Conservation (phyloP, 345 rosid genomes). For the Carallia brachiata region DNA sequence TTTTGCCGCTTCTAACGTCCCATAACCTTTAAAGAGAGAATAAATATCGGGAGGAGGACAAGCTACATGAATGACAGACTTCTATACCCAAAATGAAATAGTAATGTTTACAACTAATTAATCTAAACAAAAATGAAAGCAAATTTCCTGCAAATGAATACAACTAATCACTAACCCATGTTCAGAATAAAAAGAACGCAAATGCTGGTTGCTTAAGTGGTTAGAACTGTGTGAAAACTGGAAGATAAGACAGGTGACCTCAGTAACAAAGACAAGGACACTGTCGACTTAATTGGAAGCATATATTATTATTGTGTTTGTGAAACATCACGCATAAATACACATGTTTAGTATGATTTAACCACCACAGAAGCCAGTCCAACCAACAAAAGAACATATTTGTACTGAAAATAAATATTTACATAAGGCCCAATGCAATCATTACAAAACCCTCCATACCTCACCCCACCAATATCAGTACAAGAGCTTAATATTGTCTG, state of each 20-base stretch:
- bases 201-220: not conserved
- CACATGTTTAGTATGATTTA: not conserved
- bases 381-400: not conserved
- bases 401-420: not conserved
- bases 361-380: not conserved
- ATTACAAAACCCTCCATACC: conserved; percentile 31
- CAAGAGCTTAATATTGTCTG: conserved; percentile 85
- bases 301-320: no score
- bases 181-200: not conserved
- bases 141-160: not conserved
- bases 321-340: not conserved
- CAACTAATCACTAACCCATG: not conserved
- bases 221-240: not conserved
- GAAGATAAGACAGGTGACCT: not conserved
- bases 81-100: not conserved
- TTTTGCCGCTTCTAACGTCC: conserved; percentile 77
- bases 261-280: no score
- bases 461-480: conserved; percentile 72
- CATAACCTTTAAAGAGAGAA: conserved; percentile 40
- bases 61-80: not conserved
- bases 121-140: not conserved
- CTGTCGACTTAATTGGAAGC: no score
- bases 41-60: not conserved
- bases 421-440: not conserved
- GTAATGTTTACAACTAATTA: not conserved